Base-by-base conservation (phyloP, 371 early-diverging fungal genomes). In the Actinomucor elegans region DNA sequence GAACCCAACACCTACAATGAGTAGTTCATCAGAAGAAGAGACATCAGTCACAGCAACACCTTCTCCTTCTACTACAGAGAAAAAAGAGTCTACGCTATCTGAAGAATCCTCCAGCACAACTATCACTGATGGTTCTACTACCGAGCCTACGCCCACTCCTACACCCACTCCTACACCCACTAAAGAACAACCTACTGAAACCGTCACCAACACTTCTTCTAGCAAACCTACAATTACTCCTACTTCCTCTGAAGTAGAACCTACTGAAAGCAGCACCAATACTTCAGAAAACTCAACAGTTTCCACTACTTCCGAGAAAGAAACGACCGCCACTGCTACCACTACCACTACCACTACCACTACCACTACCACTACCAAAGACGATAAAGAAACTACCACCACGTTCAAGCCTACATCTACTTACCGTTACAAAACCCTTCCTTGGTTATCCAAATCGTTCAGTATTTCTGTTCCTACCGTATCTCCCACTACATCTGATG, bases 401-500 rank as follows among this genome's bases (percentile, higher is more conserved):
- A 46, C 40, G 4, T 61, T 66, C 37, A 57, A 43, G 3, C 50
- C 66, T 27, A 62, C 67, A 14, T 62, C 67, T 2, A 66, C 56
- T 17, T 66, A 67, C 33, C 55, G 44, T 18, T 67, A 67, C 20
- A 57, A 67, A 44, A 67, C 67, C 8, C 59, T 59, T n/a, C 38
- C 54, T 21, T 67, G 63, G 63, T 40, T 63, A 20, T 43, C 52
- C 15, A 44, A 73, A 2, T 57, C 59, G 3, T 57, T 61, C n/a
- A 68, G 60, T 43, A 53, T 76, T 8, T 68, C 71, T 0, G 20
- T 76, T 23, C 73, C 76, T 14, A 40, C 70, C 0, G 62, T 65
- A 11, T 67, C 62, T 4, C 18, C 21, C 6, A 11, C 38, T n/a
- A 7, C 53, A 14, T 24, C 54, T 18, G 34, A 43, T 21, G 18